Percentiles rank a stretch among this genome's conserved stretches.
Evolutionary conservation across 1,139 yeast genomes (phyloP).

Genomic region (Kodamaea fungicola): DNA sequence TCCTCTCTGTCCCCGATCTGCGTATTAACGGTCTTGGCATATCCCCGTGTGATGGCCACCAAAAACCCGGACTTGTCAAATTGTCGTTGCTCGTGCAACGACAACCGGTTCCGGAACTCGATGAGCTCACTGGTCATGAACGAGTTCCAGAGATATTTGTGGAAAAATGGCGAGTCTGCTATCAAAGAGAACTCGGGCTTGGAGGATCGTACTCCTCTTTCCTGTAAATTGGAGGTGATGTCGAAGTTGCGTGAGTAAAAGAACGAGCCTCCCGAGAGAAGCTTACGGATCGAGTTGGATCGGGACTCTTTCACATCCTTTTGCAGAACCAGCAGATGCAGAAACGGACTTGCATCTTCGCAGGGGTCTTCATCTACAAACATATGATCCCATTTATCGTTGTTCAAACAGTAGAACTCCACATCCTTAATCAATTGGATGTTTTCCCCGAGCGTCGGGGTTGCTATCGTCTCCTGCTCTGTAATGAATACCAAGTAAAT

Average conservation of each 20-base stretch:
- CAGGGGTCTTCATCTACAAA: too few species aligned
- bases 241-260: conserved; percentile 67
- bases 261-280: conserved; percentile 61
- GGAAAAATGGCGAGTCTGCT: conserved; percentile 48
- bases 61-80: conserved; percentile 60
- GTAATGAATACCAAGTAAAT: conserved; percentile 60
- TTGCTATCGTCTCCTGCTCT: conserved; percentile 53
- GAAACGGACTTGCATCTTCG: conserved; percentile 4
- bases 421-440: conserved; percentile 54
- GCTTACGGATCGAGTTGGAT: conserved; percentile 53
- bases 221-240: conserved; percentile 59
- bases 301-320: conserved; percentile 45
- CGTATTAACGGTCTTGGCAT: conserved; percentile 58
- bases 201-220: conserved; percentile 36
- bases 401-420: conserved; percentile 60
- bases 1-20: conserved; percentile 29
- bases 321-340: conserved; percentile 2
- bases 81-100: conserved; percentile 42
- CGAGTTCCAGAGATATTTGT: conserved; percentile 64
- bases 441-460: conserved; percentile 53
- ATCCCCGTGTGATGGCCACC: conserved; percentile 62
- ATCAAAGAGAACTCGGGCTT: conserved; percentile 28
- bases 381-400: conserved; percentile 49
- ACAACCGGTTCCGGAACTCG: conserved; percentile 55
- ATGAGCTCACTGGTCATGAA: conserved; percentile 56